Conservation (phyloP, 2,329 filamentous ascomycete species). For the Penicillium italicum region DNA sequence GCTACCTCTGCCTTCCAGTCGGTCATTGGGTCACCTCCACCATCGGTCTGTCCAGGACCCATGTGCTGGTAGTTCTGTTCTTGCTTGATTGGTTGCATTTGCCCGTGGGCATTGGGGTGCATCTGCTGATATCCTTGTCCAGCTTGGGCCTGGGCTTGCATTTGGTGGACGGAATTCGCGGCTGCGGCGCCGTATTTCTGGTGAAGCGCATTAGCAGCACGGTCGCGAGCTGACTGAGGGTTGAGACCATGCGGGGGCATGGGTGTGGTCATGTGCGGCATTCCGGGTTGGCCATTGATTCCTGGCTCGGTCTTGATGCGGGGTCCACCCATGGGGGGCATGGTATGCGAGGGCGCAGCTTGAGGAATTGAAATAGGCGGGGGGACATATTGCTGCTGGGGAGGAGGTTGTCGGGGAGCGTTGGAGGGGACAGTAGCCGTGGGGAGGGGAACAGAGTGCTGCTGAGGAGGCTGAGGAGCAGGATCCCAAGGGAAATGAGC, state of each 20-base stretch:
- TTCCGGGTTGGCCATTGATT: constrained; percentile 35
- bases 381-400: constrained; percentile 36
- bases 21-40: constrained; percentile 55
- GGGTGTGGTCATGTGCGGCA: constrained; percentile 36
- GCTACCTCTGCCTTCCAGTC: constrained; percentile 50
- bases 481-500: constrained; percentile 96
- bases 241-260: constrained; percentile 37
- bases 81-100: constrained; percentile 43
- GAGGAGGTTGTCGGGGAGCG: constrained; percentile 37
- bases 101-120: constrained; percentile 30
- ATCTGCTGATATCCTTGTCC: constrained; percentile 37
- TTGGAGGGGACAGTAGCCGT: constrained; percentile 45
- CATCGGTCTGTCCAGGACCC: constrained; percentile 68
- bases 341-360: constrained; percentile 28
- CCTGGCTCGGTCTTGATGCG: constrained; percentile 55
- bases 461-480: constrained; percentile 54
- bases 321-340: constrained; percentile 32
- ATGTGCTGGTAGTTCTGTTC: constrained; percentile 41
- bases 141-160: constrained; percentile 42
- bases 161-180: constrained; percentile 42
- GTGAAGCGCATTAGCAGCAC: constrained; percentile 51
- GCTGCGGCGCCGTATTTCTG: constrained; percentile 46
- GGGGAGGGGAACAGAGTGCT: constrained; percentile 37
- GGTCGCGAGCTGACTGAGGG: constrained; percentile 52
- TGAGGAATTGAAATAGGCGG: constrained; percentile 34